Percentiles rank a stretch among this genome's conserved stretches.
These are phyloP conservation scores for Alternaria arbusti DNA, from an alignment of 2,329 filamentous ascomycete genomes.

Conservation along the genomic window DNA sequence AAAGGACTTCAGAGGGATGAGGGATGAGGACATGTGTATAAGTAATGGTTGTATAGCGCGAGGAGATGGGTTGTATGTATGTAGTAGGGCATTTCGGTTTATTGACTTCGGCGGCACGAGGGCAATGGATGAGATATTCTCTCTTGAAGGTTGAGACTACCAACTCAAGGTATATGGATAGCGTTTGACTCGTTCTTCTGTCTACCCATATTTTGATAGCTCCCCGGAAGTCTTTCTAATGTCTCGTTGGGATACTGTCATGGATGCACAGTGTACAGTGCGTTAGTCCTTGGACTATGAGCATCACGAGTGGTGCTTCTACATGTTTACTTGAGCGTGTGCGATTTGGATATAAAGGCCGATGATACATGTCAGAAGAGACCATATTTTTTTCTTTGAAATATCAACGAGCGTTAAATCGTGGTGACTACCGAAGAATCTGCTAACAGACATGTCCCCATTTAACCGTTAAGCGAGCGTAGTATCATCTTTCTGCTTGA, in stretches of 20 bases:
- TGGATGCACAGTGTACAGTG: accelerated
- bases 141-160: background rate
- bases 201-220: background rate
- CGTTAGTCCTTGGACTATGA: background rate
- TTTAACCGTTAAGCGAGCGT: too few species aligned
- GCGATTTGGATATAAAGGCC: too few species aligned
- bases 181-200: background rate
- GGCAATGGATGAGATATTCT: background rate
- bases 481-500: too few species aligned
- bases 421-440: too few species aligned
- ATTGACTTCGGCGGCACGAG: background rate
- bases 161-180: background rate
- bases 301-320: background rate
- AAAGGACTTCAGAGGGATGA: background rate
- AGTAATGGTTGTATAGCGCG: background rate
- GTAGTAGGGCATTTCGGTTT: background rate
- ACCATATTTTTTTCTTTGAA: too few species aligned
- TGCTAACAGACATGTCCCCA: too few species aligned
- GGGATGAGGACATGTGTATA: background rate
- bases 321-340: too few species aligned
- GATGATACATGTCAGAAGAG: too few species aligned
- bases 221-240: accelerated
- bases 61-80: background rate
- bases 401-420: too few species aligned
- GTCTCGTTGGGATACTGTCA: background rate